These are phyloP conservation scores for Neofusicoccum umdonicola DNA, from an alignment of 2,329 filamentous ascomycete genomes.

Conservation along the genomic window DNA sequence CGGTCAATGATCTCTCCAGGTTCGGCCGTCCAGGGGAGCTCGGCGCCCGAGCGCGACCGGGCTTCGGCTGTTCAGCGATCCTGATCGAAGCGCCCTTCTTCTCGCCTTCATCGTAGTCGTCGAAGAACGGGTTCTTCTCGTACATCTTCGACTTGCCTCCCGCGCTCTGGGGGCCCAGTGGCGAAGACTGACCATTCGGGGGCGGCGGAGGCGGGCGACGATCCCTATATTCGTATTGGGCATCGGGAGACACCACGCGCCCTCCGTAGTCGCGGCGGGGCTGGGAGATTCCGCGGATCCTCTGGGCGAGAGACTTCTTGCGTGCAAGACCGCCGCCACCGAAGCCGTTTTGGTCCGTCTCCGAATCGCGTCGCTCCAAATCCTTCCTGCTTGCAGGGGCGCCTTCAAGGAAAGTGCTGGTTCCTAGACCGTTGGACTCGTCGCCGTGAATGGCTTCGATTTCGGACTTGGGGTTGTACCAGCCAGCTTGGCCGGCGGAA, in stretches of 20 bases:
- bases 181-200: slow-evolving; percentile 9
- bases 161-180: slow-evolving; percentile 32
- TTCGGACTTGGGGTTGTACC: slow-evolving; percentile 41
- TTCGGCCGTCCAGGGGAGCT: slow-evolving; percentile 25
- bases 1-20: neutral
- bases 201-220: slow-evolving; percentile 24
- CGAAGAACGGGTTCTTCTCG: slow-evolving; percentile 75
- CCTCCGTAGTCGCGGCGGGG: slow-evolving; percentile 56
- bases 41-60: slow-evolving; percentile 21
- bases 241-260: slow-evolving; percentile 49
- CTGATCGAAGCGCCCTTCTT: slow-evolving; percentile 61
- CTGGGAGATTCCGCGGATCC: slow-evolving; percentile 80
- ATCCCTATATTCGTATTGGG: slow-evolving; percentile 44
- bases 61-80: slow-evolving; percentile 41
- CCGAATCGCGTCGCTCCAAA: slow-evolving; percentile 72
- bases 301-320: slow-evolving; percentile 93
- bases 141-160: slow-evolving; percentile 42
- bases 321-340: slow-evolving; percentile 61
- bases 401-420: slow-evolving; percentile 92
- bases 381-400: slow-evolving; percentile 80
- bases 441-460: slow-evolving; percentile 77
- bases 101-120: slow-evolving; percentile 69
- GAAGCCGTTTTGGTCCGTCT: slow-evolving; percentile 53
- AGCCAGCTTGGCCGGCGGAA: slow-evolving; percentile 34
- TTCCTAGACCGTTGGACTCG: slow-evolving; percentile 79